Conservation (phyloP, 257 asterid species). For the Rauvolfia tetraphylla region DNA sequence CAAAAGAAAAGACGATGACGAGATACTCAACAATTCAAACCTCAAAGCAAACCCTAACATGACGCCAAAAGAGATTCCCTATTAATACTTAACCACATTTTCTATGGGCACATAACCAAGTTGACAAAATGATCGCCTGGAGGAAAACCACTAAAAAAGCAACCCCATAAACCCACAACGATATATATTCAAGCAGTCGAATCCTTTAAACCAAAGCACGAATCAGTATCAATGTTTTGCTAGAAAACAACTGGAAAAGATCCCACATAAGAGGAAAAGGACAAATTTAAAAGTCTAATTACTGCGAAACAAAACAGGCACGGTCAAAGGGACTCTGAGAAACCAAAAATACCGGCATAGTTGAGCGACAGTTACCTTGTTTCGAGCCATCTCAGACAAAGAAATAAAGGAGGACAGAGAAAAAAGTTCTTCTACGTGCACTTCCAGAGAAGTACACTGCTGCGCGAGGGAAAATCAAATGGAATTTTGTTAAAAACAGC, state of each 20-base stretch:
- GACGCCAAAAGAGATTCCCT: background rate
- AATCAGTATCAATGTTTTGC: background rate
- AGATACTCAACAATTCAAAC: background rate
- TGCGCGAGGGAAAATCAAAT: background rate
- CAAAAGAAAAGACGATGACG: background rate
- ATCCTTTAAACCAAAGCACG: background rate
- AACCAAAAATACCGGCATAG: background rate
- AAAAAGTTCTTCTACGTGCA: background rate
- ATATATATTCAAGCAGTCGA: background rate
- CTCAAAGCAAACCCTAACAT: background rate
- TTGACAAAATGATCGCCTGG: background rate
- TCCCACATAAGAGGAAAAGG: background rate
- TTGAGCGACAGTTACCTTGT: conserved; percentile 42
- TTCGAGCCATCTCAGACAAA: conserved; percentile 59
- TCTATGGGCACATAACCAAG: background rate
- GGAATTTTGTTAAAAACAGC: background rate
- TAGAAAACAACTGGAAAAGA: background rate
- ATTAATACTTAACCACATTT: background rate
- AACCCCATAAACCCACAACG: background rate
- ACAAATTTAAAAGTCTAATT: background rate
- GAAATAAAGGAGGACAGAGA: background rate
- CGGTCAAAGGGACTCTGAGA: background rate
- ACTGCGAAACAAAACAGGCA: background rate
- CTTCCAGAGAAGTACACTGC: background rate
- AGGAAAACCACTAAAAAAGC: background rate